phyloP scores from a whole-genome alignment of 73 alveolate genomes.

The Tetrahymena borealis region DNA sequence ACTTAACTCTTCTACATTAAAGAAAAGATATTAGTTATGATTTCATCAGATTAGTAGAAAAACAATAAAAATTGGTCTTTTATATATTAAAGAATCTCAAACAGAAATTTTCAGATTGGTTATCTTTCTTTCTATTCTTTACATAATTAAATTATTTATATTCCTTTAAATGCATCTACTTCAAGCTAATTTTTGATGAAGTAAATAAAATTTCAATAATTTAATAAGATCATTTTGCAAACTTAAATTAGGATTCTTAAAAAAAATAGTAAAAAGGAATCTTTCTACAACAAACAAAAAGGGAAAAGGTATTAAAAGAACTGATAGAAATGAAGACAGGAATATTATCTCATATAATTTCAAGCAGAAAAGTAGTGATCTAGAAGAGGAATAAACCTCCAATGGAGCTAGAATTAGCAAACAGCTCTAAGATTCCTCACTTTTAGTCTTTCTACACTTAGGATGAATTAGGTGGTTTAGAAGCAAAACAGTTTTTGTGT shows the following conservation, averaged over 20 bases:
- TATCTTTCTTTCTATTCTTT: too few relatives aligned
- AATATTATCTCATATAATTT: background rate
- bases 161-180: too few relatives aligned
- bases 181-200: too few relatives aligned
- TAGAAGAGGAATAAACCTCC: background rate
- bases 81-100: background rate
- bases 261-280: background rate
- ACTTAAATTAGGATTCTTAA: background rate
- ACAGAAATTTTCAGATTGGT: background rate
- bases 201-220: too few relatives aligned
- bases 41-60: background rate
- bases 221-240: too few relatives aligned
- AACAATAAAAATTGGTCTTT: background rate
- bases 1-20: background rate
- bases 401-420: background rate
- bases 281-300: background rate
- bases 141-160: too few relatives aligned
- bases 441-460: background rate
- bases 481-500: background rate
- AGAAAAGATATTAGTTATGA: background rate
- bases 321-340: background rate
- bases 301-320: too few relatives aligned
- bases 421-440: background rate
- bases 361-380: background rate
- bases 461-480: background rate